Conservation (phyloP, 2,329 filamentous ascomycete species). For the Arthrobotrys sinensis region DNA sequence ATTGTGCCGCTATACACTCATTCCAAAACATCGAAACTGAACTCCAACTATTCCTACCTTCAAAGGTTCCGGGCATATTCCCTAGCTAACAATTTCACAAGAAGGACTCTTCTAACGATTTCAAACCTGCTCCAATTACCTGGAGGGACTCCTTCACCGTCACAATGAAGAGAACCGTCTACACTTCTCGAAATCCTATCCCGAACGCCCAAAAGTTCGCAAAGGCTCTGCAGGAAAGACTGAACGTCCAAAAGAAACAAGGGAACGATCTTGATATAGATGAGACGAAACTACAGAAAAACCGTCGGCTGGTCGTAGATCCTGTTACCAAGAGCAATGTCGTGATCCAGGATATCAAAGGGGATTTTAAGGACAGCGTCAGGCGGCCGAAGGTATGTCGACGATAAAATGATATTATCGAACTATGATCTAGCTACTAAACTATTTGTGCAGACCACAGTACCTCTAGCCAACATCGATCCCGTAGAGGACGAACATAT, state of each 20-base stretch:
- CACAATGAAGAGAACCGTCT: conserved; percentile 59
- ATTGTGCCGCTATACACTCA: conserved; percentile 16
- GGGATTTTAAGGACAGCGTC: conserved; percentile 53
- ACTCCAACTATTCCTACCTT: conserved; percentile 18
- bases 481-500: conserved; percentile 41
- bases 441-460: conserved; percentile 32
- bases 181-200: conserved; percentile 54
- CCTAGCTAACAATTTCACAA: not conserved
- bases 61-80: not conserved
- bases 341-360: conserved; percentile 59
- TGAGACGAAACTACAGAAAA: conserved; percentile 43
- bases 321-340: conserved; percentile 60
- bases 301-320: conserved; percentile 56
- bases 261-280: conserved; percentile 21
- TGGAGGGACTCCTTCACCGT: conserved; percentile 23
- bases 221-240: conserved; percentile 49
- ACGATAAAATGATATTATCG: not conserved
- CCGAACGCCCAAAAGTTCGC: conserved; percentile 58
- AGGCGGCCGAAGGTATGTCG: conserved; percentile 43
- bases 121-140: conserved; percentile 13
- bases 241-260: conserved; percentile 46
- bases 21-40: conserved; percentile 18
- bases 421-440: not conserved
- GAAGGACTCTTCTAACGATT: conserved; percentile 1
- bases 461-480: conserved; percentile 55